These are phyloP conservation scores for Pichia thaimueangensis DNA, from an alignment of 805 yeast genomes.

Conservation along the genomic window DNA sequence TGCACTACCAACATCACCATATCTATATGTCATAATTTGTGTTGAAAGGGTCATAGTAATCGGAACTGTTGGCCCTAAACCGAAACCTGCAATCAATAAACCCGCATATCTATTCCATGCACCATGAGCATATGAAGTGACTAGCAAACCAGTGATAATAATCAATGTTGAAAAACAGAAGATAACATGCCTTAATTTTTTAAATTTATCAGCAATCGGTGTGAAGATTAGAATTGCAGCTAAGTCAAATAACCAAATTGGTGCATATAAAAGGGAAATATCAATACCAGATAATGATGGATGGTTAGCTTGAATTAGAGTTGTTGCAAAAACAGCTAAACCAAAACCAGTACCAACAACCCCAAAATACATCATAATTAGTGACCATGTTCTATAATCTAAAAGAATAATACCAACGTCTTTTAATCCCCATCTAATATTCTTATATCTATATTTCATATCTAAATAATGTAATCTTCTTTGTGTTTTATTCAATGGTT, in stretches of 20 bases:
- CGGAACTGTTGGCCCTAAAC: slow-evolving; percentile 88
- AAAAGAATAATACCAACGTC: slow-evolving; percentile 50
- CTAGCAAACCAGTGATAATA: slow-evolving; percentile 68
- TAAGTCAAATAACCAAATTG: slow-evolving; percentile 84
- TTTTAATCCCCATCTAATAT: slow-evolving; percentile 48
- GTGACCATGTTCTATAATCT: slow-evolving; percentile 72
- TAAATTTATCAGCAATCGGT: slow-evolving; percentile 71
- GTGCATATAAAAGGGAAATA: slow-evolving; percentile 74
- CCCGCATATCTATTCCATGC: slow-evolving; percentile 80
- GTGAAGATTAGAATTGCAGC: slow-evolving; percentile 69
- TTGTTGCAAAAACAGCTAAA: slow-evolving; percentile 76
- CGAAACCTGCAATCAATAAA: slow-evolving; percentile 73
- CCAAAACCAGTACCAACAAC: slow-evolving; percentile 92
- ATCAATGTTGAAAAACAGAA: slow-evolving; percentile 58
- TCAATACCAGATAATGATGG: slow-evolving; percentile 58
- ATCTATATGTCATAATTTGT: slow-evolving; percentile 60
- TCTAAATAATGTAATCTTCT: slow-evolving; percentile 51
- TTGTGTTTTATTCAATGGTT: slow-evolving; percentile 52
- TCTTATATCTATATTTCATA: slow-evolving; percentile 45
- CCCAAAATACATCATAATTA: slow-evolving; percentile 84
- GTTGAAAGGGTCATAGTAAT: slow-evolving; percentile 80
- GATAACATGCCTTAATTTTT: slow-evolving; percentile 50
- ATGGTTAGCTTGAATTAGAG: slow-evolving; percentile 60
- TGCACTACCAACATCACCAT: slow-evolving; percentile 83
- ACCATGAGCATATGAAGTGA: slow-evolving; percentile 67